These are phyloP conservation scores for Pulveroboletus ravenelii DNA, from an alignment of 768 basidiomycete genomes.

Conservation along the genomic window DNA sequence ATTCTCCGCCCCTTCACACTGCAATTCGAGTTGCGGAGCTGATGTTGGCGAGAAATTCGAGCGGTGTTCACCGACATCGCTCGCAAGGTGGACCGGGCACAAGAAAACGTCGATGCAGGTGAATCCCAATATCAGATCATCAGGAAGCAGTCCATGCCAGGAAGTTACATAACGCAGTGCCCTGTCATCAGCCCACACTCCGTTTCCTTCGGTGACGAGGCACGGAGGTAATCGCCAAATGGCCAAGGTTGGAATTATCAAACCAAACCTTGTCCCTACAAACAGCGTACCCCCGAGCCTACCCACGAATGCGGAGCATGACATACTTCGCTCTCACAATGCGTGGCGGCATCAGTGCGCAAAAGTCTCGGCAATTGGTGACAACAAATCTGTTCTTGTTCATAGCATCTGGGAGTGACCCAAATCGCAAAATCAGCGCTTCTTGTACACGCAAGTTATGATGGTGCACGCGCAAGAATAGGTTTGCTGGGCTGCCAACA, in stretches of 20 bases:
- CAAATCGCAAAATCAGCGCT: neutral
- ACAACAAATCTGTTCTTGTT: neutral
- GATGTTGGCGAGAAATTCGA: neutral
- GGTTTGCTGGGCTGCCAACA: neutral
- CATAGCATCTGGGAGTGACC: neutral
- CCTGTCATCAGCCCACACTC: neutral
- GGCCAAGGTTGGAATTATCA: neutral
- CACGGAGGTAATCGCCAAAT: neutral
- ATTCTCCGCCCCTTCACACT: neutral
- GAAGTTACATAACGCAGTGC: neutral
- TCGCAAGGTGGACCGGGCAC: neutral
- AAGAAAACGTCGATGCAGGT: neutral
- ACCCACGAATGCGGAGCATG: neutral
- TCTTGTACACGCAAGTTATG: neutral
- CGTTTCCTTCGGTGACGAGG: neutral
- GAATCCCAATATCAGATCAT: constrained; percentile 5
- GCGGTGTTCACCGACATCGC: neutral
- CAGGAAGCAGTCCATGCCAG: constrained; percentile 2
- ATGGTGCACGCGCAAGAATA: neutral
- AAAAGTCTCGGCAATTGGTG: neutral
- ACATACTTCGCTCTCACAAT: neutral
- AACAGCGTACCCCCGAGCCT: neutral
- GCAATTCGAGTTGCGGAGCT: neutral
- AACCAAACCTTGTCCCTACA: constrained; percentile 3
- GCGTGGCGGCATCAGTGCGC: neutral